A percentile compares a stretch with the other conserved stretches of the same genome.
Conservation (phyloP, 768 basidiomycete genomes). For the Russula vinacea region DNA sequence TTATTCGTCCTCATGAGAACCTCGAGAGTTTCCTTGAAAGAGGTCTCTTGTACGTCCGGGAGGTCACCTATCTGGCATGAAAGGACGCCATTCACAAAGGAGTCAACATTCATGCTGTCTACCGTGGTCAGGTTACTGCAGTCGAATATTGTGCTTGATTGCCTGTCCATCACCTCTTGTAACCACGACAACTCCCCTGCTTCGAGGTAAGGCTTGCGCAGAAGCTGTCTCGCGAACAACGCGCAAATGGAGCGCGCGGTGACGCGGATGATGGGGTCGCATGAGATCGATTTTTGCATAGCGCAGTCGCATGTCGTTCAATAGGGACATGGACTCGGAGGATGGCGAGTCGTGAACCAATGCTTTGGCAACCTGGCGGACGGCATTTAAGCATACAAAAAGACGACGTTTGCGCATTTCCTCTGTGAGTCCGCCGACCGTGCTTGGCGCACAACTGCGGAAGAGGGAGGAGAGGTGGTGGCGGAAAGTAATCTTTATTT, state of each 20-base stretch:
- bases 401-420: not conserved
- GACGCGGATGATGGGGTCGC: not conserved
- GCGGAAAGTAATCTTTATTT: not conserved
- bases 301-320: not conserved
- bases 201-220: not conserved
- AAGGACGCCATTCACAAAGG: slow-evolving; percentile 1
- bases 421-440: slow-evolving; percentile 8
- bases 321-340: not conserved
- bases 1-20: slow-evolving; percentile 6
- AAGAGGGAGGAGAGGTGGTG: slow-evolving; percentile 6
- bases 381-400: not conserved
- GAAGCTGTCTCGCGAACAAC: not conserved
- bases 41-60: not conserved
- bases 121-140: not conserved
- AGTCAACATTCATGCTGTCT: not conserved
- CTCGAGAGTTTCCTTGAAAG: slow-evolving; percentile 5
- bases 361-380: not conserved
- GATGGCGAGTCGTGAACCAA: not conserved
- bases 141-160: not conserved
- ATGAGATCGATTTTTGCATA: not conserved
- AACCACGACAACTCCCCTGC: not conserved
- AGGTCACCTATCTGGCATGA: not conserved
- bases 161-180: not conserved
- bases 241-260: slow-evolving; percentile 7
- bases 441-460: slow-evolving; percentile 9